These are phyloP conservation scores for Geotrichum carabidarum DNA, from an alignment of 1,139 yeast species.

Conservation along the genomic window DNA sequence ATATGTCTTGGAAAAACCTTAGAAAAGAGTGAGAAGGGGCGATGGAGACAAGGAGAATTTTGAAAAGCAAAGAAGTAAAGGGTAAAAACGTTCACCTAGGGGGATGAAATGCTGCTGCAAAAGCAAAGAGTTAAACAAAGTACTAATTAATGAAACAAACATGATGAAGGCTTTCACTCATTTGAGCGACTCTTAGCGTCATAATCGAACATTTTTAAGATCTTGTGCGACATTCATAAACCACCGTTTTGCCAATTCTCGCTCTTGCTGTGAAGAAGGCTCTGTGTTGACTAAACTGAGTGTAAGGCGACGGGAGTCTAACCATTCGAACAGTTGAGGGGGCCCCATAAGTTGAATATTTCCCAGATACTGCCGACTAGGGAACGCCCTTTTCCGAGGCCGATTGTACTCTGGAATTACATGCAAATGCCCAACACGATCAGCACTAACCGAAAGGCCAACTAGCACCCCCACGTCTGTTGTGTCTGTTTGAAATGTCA, in stretches of 20 bases:
- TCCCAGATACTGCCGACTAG: slow-evolving; percentile 11
- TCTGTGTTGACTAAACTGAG: slow-evolving; percentile 7
- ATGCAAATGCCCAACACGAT: slow-evolving; percentile 13
- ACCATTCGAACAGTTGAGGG: slow-evolving; percentile 17
- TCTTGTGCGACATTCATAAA: slow-evolving; percentile 18
- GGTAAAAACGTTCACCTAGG: no score
- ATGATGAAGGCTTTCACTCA: no score
- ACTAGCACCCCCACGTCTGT: slow-evolving; percentile 17
- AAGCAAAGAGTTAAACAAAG: no score
- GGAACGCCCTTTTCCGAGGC: slow-evolving; percentile 13
- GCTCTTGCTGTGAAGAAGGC: slow-evolving; percentile 17
- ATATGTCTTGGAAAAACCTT: no score
- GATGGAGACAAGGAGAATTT: no score
- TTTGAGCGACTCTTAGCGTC: background rate
- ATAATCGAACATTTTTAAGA: slow-evolving; percentile 10
- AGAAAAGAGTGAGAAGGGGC: no score
- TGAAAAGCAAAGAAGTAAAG: no score
- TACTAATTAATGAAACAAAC: no score
- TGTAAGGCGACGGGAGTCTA: slow-evolving; percentile 15
- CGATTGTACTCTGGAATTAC: slow-evolving; percentile 16
- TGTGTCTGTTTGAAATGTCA: slow-evolving; percentile 16
- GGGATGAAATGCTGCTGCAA: no score
- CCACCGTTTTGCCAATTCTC: slow-evolving; percentile 15
- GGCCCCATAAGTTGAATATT: slow-evolving; percentile 18
- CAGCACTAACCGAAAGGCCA: slow-evolving; percentile 16